Conservation (phyloP, 2,329 filamentous ascomycete species). For the Zarea fungicola region DNA sequence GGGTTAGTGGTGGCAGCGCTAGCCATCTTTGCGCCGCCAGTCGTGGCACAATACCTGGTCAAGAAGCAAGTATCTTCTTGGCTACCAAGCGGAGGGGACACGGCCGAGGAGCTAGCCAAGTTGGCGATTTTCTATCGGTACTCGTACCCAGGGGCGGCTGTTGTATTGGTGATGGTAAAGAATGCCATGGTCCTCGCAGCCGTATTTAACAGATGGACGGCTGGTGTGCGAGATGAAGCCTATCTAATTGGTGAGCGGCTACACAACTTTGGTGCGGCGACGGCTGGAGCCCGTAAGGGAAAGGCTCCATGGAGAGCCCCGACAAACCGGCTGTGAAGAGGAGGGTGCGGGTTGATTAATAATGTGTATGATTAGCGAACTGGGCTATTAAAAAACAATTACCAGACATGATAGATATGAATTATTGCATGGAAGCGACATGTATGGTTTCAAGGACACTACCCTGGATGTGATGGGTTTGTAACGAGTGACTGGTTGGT, state of each 20-base stretch:
- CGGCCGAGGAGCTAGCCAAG: conserved; percentile 25
- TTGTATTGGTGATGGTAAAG: conserved; percentile 40
- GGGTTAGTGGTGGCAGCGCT: conserved; percentile 54
- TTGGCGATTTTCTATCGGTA: conserved; percentile 43
- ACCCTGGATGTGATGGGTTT: too few species aligned
- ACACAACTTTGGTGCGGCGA: conserved; percentile 75
- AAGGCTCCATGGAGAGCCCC: conserved; percentile 33
- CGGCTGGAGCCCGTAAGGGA: conserved; percentile 31
- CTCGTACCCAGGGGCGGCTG: conserved; percentile 64
- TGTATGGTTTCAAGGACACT: too few species aligned
- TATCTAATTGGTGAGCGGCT: conserved; percentile 92
- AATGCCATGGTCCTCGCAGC: conserved; percentile 47
- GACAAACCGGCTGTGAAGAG: conserved; percentile 24
- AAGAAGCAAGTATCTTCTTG: conserved; percentile 19
- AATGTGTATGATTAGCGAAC: too few species aligned
- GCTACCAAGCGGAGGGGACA: conserved; percentile 13
- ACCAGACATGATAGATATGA: background rate
- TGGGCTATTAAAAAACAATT: too few species aligned
- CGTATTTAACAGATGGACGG: conserved; percentile 70
- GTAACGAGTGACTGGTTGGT: too few species aligned
- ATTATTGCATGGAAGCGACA: too few species aligned
- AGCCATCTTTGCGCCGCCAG: conserved; percentile 61
- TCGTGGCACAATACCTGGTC: conserved; percentile 41
- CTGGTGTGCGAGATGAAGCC: conserved; percentile 84
- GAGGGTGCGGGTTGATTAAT: background rate